phyloP scores from a whole-genome alignment of 176 grass and related monocot genomes.

The Metroxylon sagu region DNA sequence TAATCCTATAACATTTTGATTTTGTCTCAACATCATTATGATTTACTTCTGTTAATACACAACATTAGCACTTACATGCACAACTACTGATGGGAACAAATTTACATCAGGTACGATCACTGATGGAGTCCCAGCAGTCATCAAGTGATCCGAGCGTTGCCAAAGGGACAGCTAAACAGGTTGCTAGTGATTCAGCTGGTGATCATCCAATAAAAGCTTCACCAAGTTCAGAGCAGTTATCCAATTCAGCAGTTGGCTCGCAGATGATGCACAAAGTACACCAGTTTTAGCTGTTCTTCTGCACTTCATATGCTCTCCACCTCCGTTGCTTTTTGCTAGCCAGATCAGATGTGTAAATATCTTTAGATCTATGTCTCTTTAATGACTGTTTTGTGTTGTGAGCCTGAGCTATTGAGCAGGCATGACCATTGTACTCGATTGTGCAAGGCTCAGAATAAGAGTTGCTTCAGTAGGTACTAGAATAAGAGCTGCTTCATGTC shows the following conservation, averaged over 20 bases:
- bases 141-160: slow-evolving; percentile 37
- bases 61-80: too few relatives aligned
- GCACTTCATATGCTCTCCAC: too few relatives aligned
- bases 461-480: too few relatives aligned
- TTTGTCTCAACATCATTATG: neutral
- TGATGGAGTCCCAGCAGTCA: slow-evolving; percentile 35
- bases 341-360: too few relatives aligned
- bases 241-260: slow-evolving; percentile 18
- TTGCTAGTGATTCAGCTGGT: slow-evolving; percentile 28
- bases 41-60: neutral
- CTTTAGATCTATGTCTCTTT: too few relatives aligned
- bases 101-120: slow-evolving; percentile 43
- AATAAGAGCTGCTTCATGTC: too few relatives aligned
- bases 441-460: too few relatives aligned
- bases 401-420: too few relatives aligned
- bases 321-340: too few relatives aligned
- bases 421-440: too few relatives aligned
- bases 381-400: too few relatives aligned
- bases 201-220: slow-evolving; percentile 40
- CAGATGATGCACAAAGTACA: slow-evolving; percentile 37
- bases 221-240: slow-evolving; percentile 43
- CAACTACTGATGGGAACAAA: slow-evolving; percentile 6
- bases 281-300: slow-evolving; percentile 31
- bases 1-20: neutral
- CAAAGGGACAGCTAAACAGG: slow-evolving; percentile 34